Base-by-base conservation (phyloP, 257 asterid species). In the Penstemon eatonii region DNA sequence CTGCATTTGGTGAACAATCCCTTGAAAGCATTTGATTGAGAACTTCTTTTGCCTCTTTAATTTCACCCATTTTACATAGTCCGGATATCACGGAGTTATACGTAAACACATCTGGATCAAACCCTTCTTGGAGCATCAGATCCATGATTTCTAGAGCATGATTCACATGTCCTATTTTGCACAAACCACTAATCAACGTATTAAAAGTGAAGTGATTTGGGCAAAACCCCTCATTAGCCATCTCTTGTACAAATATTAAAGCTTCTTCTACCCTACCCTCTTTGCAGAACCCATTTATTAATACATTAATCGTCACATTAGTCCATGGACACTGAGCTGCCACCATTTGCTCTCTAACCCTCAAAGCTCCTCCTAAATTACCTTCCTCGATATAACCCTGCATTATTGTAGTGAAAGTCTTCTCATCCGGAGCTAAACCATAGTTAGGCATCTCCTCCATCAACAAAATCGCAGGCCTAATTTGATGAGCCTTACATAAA, bases 381-480 rank as follows among this genome's bases (percentile, higher is more conserved):
- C 96, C 97, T 75, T 85, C 92, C 76, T 86, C 97, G 3, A 90
- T 86, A 68, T 86, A 88, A 7, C 97, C 95, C 75, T 83, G 96
- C 96, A 90, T 93, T 77, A 93, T 82, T 33, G 94, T 93, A 4
- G 96, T 86, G 78, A 70, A 90, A 0, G 96, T 88, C 84, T 78
- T 90, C 85, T 90, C 98, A 76, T 93, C 98, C 3, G 96, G 98
- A 0, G 50, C 60, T 55, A 90, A 78, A 42, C 87, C 91, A 13
- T 85, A 78, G 49, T 71, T 74, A 11, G 89, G 76, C 98, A 93
- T 90, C 80, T 93, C 98, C 79, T 90, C 97, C 97, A 90, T 86
- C 86, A 90, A 73, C 86, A 93, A 59, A 67, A 93, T 87, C 6
- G 96, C 98, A 40, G 97, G 89, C 79, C 97, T 85, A 72, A 89